Evolutionary conservation across 148 eudicot genomes (phyloP), one percentile per base, ranked within the genome.

Genomic region (Selenicereus undatus): DNA sequence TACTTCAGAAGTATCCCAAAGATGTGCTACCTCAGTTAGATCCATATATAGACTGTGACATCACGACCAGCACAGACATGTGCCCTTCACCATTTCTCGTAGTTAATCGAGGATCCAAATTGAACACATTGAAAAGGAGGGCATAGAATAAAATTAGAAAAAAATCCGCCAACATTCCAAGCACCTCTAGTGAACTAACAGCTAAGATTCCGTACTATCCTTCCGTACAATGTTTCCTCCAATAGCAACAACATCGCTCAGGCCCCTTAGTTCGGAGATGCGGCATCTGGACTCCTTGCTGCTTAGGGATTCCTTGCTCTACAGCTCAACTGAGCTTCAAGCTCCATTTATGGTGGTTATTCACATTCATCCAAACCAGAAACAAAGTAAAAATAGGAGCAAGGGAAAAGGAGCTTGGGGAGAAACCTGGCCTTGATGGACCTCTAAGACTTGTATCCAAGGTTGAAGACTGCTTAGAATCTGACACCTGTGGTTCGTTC

Each of bases 191-290:
- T 62, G 45, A 81, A 77, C 58, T 66, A 85, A 81, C 65, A 78
- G 83, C 48, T 76, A 26, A 85, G 82, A 87, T 77, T 48, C 72
- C 98, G 87, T 93, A 96, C 99, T 90, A 84, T 96, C 99, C 83
- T 77, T 89, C 87, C 98, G 95, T 50, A 96, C 95, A 78, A 97
- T 96, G 81, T 96, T 96, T 87, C 99, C 99, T 83, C 99, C 99
- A 51, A 93, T 98, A 81, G 93, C 88, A 80, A 96, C 86, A 81
- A 98, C 99, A 87, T 96, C 99, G 73, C 97, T 90, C 85, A 95
- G 90, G 68, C 98, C 99, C 82, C 99, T 91, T 71, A 96, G 80
- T 80, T 91, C 99, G 90, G 92, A 91, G 74, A 96, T 98, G 27
- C 93, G 91, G 20, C 83, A 84, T 85, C 99, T 92, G 43, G 99